These are phyloP conservation scores for Lachancea lanzarotensis DNA, from an alignment of 805 yeast genomes.

Conservation along the genomic window DNA sequence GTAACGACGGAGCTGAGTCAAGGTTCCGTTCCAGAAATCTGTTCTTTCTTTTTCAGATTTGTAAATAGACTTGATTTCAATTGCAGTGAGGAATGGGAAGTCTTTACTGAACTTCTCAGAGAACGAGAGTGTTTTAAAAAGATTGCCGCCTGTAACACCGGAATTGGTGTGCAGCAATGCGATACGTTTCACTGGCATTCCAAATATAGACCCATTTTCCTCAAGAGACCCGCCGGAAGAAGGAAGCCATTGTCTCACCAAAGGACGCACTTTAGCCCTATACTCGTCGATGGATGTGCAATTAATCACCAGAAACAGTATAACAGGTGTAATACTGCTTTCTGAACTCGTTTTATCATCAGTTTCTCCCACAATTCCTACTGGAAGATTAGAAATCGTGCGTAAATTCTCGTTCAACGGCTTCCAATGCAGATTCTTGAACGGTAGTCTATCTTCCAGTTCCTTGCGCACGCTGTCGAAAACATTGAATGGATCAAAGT, in stretches of 20 bases:
- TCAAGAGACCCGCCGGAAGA: neutral
- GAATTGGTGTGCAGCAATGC: constrained; percentile 28
- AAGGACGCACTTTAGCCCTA: constrained; percentile 71
- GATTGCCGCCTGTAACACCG: constrained; percentile 25
- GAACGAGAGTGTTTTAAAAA: constrained; percentile 29
- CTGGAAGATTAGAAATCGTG: constrained; percentile 21
- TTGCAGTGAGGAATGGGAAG: constrained; percentile 24
- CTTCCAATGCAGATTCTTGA: constrained; percentile 31
- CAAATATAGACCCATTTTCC: neutral
- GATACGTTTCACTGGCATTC: constrained; percentile 9
- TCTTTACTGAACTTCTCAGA: constrained; percentile 30
- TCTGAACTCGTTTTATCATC: constrained; percentile 3
- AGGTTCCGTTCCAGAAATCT: constrained; percentile 27
- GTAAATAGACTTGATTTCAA: constrained; percentile 31
- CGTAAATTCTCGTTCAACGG: constrained; percentile 20
- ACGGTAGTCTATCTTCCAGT: constrained; percentile 24
- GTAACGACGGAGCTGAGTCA: constrained; percentile 18
- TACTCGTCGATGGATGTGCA: constrained; percentile 67
- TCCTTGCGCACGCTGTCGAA: constrained; percentile 28
- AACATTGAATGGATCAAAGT: constrained; percentile 33
- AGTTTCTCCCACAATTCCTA: constrained; percentile 19
- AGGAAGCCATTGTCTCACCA: constrained; percentile 73
- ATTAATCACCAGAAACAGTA: constrained; percentile 62
- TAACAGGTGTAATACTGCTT: constrained; percentile 38
- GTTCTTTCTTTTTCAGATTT: constrained; percentile 27